Conservation (phyloP, 1,139 yeast genomes). For the Nakaseomyces nivariensis region DNA sequence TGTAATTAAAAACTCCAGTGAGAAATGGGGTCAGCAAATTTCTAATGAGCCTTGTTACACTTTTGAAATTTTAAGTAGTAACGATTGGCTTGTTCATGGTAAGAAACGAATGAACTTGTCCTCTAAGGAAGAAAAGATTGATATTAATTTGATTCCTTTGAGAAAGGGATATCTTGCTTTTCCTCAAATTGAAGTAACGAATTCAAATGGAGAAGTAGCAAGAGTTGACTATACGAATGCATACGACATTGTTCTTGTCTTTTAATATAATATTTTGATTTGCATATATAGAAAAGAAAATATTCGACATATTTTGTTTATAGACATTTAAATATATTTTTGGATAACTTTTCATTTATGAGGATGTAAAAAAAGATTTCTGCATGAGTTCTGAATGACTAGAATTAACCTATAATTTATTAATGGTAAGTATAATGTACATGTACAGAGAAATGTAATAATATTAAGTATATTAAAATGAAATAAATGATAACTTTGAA, state of each 20-base stretch:
- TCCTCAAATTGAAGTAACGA: constrained; percentile 50
- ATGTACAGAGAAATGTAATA: constrained; percentile 1
- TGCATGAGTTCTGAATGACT: neutral
- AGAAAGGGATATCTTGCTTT: constrained; percentile 61
- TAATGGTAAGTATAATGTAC: neutral
- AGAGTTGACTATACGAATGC: constrained; percentile 62
- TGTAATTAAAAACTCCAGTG: constrained; percentile 13
- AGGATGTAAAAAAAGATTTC: neutral
- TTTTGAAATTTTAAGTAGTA: constrained; percentile 20
- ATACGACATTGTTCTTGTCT: constrained; percentile 52
- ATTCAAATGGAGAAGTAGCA: constrained; percentile 32
- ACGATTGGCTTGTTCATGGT: constrained; percentile 29
- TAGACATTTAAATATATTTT: neutral
- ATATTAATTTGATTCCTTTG: constrained; percentile 56
- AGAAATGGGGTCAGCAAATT: constrained; percentile 13
- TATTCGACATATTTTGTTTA: too few relatives aligned
- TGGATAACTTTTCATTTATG: neutral
- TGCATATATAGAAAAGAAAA: neutral
- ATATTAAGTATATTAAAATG: neutral
- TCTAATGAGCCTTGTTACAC: constrained; percentile 7
- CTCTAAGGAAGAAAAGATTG: constrained; percentile 20
- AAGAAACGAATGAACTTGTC: constrained; percentile 18
- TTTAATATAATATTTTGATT: constrained; percentile 5
- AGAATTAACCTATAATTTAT: neutral
- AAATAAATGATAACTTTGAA: neutral